Conservation (phyloP, 257 asterid genomes). For the Nyctanthes arbortristis region DNA sequence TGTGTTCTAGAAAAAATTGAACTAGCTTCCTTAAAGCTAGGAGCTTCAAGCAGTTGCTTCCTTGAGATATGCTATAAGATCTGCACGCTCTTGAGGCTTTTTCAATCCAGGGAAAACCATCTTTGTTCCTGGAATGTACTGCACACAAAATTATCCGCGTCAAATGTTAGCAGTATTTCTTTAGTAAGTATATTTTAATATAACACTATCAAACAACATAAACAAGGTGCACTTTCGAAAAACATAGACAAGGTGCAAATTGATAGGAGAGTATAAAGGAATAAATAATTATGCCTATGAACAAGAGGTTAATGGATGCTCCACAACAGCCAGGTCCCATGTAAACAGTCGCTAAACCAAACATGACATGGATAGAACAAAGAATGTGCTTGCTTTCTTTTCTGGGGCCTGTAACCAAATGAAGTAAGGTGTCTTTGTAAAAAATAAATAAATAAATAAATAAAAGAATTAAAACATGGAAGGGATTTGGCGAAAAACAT, state of each 20-base stretch:
- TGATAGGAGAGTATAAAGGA: background rate
- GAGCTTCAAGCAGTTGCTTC: constrained; percentile 63
- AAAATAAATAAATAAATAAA: too few relatives aligned
- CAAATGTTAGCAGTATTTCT: too few relatives aligned
- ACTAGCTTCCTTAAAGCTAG: background rate
- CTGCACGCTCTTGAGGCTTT: constrained; percentile 92
- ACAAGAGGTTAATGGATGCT: background rate
- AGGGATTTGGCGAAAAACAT: too few relatives aligned
- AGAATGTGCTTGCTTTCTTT: too few relatives aligned
- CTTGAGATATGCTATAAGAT: constrained; percentile 86
- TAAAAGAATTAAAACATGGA: too few relatives aligned
- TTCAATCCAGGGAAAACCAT: constrained; percentile 99
- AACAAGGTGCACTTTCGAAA: background rate
- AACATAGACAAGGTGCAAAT: background rate
- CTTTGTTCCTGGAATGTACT: constrained; percentile 96
- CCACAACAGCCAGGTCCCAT: too few relatives aligned
- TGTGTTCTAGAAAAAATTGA: constrained; percentile 1
- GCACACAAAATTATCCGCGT: constrained; percentile 27
- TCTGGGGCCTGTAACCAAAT: too few relatives aligned
- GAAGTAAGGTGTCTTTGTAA: too few relatives aligned
- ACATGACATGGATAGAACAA: too few relatives aligned
- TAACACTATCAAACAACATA: background rate
- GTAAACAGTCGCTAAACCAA: too few relatives aligned
- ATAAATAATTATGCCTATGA: background rate
- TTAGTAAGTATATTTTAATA: too few relatives aligned